A percentile compares a stretch with the other conserved stretches of the same genome.
phyloP scores from a whole-genome alignment of 176 grass and related monocot species.

The Pontederia paniculata region DNA sequence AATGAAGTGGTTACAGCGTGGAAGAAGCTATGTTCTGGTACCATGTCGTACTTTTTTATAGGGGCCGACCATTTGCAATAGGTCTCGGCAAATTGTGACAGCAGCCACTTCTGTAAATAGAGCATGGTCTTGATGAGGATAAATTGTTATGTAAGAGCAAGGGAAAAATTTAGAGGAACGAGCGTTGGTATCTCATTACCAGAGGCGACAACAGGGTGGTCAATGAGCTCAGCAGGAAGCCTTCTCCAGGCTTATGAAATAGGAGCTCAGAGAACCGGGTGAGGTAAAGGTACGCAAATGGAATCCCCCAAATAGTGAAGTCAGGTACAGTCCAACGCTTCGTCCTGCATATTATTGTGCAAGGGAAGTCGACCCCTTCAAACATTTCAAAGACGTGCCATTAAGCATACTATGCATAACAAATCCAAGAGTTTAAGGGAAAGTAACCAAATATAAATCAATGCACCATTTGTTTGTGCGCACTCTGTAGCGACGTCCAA shows the following conservation, averaged over 20 bases:
- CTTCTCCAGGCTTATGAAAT: conserved; percentile 40
- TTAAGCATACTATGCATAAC: background rate
- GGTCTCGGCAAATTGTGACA: conserved; percentile 48
- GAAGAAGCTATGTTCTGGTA: conserved; percentile 81
- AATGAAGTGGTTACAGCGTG: conserved; percentile 54
- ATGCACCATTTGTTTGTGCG: conserved; percentile 25
- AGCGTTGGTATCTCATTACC: conserved; percentile 14
- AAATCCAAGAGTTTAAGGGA: too few relatives aligned
- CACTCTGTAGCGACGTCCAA: conserved; percentile 34
- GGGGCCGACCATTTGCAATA: conserved; percentile 38
- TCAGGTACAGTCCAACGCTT: conserved; percentile 31
- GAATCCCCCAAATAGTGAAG: conserved; percentile 24
- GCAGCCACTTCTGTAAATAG: conserved; percentile 29
- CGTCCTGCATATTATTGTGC: conserved; percentile 34
- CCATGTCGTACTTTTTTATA: conserved; percentile 73
- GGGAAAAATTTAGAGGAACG: too few relatives aligned
- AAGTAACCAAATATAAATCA: too few relatives aligned
- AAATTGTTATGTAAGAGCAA: too few relatives aligned
- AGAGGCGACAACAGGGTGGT: conserved; percentile 35
- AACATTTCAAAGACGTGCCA: background rate
- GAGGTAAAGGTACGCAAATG: conserved; percentile 20
- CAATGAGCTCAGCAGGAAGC: conserved; percentile 31
- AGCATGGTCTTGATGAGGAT: too few relatives aligned
- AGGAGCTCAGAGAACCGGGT: conserved; percentile 34
- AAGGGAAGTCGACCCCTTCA: conserved; percentile 25